A percentile compares a stretch with the other conserved stretches of the same genome.
These are phyloP conservation scores for Podospora bellae-mahoneyi DNA, from an alignment of 495 filamentous ascomycete species.

Conservation along the genomic window DNA sequence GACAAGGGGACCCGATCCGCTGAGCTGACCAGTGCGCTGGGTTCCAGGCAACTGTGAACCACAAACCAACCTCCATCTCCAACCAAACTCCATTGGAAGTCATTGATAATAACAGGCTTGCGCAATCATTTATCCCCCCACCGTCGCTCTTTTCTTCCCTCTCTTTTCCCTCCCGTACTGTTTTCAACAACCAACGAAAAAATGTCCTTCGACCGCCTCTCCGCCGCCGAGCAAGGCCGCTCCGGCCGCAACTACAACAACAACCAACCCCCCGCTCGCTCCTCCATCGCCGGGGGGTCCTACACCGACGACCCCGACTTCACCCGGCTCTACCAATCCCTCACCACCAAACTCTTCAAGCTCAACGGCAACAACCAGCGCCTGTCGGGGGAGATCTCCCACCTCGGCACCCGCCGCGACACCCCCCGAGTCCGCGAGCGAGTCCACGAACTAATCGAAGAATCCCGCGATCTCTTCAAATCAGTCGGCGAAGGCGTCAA, in stretches of 20 bases:
- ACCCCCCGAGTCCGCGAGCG: slow-evolving; percentile 87
- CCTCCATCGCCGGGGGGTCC: slow-evolving; percentile 41
- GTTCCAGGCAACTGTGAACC: slow-evolving; percentile 1
- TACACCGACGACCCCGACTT: slow-evolving; percentile 96
- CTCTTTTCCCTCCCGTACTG: not conserved
- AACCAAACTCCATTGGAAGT: not conserved
- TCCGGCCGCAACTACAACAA: slow-evolving; percentile 24
- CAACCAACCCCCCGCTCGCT: not conserved
- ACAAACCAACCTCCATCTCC: not conserved
- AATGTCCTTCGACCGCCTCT: slow-evolving; percentile 92
- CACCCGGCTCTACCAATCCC: slow-evolving; percentile 68
- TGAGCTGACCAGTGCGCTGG: not conserved
- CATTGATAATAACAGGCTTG: not conserved
- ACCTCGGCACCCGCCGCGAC: slow-evolving; percentile 86
- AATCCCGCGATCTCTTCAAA: slow-evolving; percentile 83
- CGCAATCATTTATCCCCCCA: not conserved
- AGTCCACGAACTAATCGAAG: slow-evolving; percentile 79
- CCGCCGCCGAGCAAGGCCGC: slow-evolving; percentile 68
- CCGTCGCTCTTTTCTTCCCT: not conserved
- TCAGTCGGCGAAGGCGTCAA: slow-evolving; percentile 90
- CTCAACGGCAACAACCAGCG: slow-evolving; percentile 82
- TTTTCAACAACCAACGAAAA: not conserved
- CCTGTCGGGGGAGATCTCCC: slow-evolving; percentile 72
- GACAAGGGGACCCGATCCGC: not conserved
- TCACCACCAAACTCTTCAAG: slow-evolving; percentile 81